These are phyloP conservation scores for Thermochaetoides thermophila DNA, from an alignment of 495 filamentous ascomycete genomes.

Conservation along the genomic window DNA sequence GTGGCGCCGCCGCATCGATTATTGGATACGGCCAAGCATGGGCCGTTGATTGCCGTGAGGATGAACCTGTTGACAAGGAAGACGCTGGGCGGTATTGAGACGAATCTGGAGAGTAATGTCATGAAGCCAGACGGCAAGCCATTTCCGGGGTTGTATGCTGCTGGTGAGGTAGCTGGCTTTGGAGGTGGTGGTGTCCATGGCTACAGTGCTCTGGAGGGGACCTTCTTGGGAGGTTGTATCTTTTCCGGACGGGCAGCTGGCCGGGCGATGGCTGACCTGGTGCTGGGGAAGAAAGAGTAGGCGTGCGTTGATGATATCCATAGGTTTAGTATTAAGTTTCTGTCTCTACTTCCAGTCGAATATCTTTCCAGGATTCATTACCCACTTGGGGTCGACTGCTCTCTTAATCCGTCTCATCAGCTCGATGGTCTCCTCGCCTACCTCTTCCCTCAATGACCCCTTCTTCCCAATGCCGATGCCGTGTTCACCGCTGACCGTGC, in stretches of 20 bases:
- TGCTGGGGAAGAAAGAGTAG: no score
- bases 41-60: constrained; percentile 34
- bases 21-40: constrained; percentile 27
- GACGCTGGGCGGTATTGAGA: constrained; percentile 39
- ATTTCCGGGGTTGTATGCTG: constrained; percentile 35
- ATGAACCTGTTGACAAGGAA: constrained; percentile 38
- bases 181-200: constrained; percentile 40
- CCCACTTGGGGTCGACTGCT: constrained; percentile 18
- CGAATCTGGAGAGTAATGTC: constrained; percentile 33
- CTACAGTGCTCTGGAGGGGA: constrained; percentile 36
- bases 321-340: no score
- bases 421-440: constrained; percentile 16
- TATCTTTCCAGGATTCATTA: constrained; percentile 26
- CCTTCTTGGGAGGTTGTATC: constrained; percentile 33
- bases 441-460: constrained; percentile 16
- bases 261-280: constrained; percentile 25
- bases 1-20: constrained; percentile 32
- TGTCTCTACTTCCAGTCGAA: constrained; percentile 11
- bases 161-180: constrained; percentile 39
- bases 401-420: constrained; percentile 20
- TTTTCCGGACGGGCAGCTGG: constrained; percentile 36
- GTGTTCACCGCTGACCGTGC: constrained; percentile 24
- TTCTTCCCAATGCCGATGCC: constrained; percentile 25
- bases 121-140: constrained; percentile 26
- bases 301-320: no score